A percentile compares a stretch with the other conserved stretches of the same genome.
These are phyloP conservation scores for Tricholoma hemisulphureum DNA, from an alignment of 768 basidiomycete species.

Conservation along the genomic window DNA sequence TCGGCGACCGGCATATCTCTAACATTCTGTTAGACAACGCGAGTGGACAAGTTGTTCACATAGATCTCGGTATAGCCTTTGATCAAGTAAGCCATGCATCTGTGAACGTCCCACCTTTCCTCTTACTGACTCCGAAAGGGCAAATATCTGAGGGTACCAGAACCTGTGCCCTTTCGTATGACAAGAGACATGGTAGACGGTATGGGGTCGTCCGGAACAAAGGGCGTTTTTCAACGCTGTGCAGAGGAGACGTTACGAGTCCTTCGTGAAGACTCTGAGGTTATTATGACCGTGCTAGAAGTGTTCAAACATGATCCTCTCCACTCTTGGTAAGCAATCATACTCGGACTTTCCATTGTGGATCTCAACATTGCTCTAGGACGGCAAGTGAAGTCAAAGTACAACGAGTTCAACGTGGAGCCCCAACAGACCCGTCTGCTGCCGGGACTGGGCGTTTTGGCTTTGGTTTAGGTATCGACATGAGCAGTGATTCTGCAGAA, in stretches of 20 bases:
- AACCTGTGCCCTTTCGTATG: constrained; percentile 92
- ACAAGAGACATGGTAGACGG: constrained; percentile 94
- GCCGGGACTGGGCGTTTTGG: constrained; percentile 26
- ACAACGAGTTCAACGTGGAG: constrained; percentile 55
- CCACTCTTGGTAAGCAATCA: constrained; percentile 68
- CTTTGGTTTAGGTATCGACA: constrained; percentile 57
- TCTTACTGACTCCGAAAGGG: constrained; percentile 53
- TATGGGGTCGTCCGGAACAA: constrained; percentile 84
- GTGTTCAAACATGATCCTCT: constrained; percentile 97
- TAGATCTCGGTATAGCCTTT: constrained; percentile 95
- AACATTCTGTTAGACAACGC: constrained; percentile 87
- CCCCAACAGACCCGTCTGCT: constrained; percentile 26
- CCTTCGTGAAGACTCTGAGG: constrained; percentile 76
- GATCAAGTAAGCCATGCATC: constrained; percentile 63
- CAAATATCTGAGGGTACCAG: constrained; percentile 72
- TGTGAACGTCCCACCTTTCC: background rate
- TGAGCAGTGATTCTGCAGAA: constrained; percentile 65
- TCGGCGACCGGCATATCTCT: constrained; percentile 89
- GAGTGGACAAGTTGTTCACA: constrained; percentile 89
- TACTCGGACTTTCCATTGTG: background rate
- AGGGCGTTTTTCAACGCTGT: constrained; percentile 93
- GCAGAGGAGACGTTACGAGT: constrained; percentile 94
- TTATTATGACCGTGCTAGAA: constrained; percentile 92
- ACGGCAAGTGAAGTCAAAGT: constrained; percentile 77
- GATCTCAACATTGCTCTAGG: constrained; percentile 38